These are phyloP conservation scores for Leccinum incarnatum DNA, from an alignment of 768 basidiomycete species.

Conservation along the genomic window DNA sequence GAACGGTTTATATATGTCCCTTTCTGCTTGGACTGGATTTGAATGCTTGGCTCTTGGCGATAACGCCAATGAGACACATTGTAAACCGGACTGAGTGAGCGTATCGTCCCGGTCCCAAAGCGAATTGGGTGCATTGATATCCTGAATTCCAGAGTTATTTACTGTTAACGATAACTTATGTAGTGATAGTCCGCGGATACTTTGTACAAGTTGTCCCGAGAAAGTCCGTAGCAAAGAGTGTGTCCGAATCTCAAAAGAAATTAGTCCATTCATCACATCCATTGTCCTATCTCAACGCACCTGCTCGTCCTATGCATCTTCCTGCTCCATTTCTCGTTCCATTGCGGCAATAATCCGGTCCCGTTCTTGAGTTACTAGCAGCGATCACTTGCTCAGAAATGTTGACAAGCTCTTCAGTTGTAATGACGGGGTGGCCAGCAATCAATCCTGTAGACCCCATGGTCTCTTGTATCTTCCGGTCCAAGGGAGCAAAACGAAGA, in stretches of 20 bases:
- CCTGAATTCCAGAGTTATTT: not conserved
- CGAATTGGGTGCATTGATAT: not conserved
- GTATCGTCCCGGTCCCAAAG: not conserved
- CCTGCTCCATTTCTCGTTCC: constrained; percentile 10
- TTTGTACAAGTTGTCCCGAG: not conserved
- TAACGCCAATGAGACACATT: not conserved
- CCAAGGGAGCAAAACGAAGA: too few species aligned
- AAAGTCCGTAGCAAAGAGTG: not conserved
- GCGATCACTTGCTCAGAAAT: constrained; percentile 34
- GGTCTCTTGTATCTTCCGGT: too few species aligned
- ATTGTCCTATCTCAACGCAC: not conserved
- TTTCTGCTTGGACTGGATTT: not conserved
- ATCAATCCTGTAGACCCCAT: too few species aligned
- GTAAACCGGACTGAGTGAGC: not conserved
- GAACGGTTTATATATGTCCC: not conserved
- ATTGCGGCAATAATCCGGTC: constrained; percentile 20
- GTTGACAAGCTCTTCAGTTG: constrained; percentile 29
- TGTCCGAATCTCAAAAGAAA: not conserved
- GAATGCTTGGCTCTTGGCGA: not conserved
- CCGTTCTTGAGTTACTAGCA: constrained; percentile 31
- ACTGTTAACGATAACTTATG: not conserved
- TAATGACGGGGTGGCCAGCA: too few species aligned
- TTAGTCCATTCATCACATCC: not conserved
- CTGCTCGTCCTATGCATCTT: not conserved
- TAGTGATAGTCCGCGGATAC: not conserved